These are phyloP conservation scores for Lepidium aucheri DNA, from an alignment of 345 rosid genomes.

Conservation along the genomic window DNA sequence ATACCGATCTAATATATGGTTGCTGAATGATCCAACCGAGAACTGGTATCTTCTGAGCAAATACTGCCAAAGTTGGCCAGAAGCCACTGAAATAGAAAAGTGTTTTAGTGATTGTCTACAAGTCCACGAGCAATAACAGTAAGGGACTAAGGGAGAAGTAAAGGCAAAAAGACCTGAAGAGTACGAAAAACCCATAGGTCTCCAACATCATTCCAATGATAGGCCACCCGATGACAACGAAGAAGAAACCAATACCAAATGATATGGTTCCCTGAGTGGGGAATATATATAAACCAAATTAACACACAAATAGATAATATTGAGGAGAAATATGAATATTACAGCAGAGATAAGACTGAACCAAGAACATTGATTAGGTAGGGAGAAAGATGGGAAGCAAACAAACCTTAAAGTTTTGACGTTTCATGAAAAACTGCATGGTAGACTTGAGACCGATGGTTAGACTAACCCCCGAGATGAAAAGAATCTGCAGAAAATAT, in stretches of 20 bases:
- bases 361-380: not conserved
- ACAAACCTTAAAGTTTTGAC: slow-evolving; percentile 84
- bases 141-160: not conserved
- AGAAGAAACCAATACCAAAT: slow-evolving; percentile 85
- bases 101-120: not conserved
- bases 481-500: slow-evolving; percentile 57
- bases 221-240: slow-evolving; percentile 94
- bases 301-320: not conserved
- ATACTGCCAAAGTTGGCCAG: slow-evolving; percentile 96
- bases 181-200: slow-evolving; percentile 79
- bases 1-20: slow-evolving; percentile 81
- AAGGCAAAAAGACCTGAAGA: slow-evolving; percentile 58
- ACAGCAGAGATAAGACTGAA: not conserved
- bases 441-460: slow-evolving; percentile 92
- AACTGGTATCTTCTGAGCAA: slow-evolving; percentile 83
- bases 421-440: slow-evolving; percentile 92
- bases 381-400: not conserved
- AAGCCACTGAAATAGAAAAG: slow-evolving; percentile 60
- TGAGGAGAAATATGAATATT: not conserved
- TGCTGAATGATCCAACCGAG: slow-evolving; percentile 92
- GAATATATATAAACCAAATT: not conserved
- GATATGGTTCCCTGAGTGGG: slow-evolving; percentile 83
- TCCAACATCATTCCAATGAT: slow-evolving; percentile 88
- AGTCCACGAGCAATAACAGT: not conserved
- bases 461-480: slow-evolving; percentile 86